Percentiles rank a stretch among this genome's conserved stretches.
Conservation (phyloP, 2,329 filamentous ascomycete genomes). For the Claviceps sp. region DNA sequence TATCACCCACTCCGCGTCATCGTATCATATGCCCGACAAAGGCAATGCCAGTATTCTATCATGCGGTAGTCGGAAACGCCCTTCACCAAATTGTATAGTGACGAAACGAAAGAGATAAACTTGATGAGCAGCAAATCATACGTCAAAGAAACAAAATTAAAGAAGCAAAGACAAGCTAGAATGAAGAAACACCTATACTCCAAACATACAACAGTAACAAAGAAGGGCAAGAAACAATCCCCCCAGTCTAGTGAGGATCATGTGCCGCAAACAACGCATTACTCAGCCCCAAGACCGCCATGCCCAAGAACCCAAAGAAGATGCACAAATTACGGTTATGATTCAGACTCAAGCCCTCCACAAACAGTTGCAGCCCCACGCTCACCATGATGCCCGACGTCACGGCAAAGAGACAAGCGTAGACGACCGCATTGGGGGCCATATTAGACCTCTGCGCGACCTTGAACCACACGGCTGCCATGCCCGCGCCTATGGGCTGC, state of each 20-base stretch:
- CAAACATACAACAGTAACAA: neutral
- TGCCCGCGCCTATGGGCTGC: constrained; percentile 72
- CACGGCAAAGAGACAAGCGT: constrained; percentile 72
- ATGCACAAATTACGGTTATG: constrained; percentile 68
- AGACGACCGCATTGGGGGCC: constrained; percentile 42
- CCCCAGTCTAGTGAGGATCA: constrained; percentile 8
- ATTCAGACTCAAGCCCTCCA: constrained; percentile 71
- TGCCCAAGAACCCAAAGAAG: constrained; percentile 69
- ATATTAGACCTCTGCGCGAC: constrained; percentile 42
- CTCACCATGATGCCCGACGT: constrained; percentile 94
- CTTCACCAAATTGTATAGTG: too few species aligned
- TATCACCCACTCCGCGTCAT: too few species aligned
- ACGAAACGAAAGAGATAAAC: too few species aligned
- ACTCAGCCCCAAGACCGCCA: constrained; percentile 75
- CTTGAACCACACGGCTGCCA: constrained; percentile 79
- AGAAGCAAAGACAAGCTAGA: neutral
- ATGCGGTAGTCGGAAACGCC: too few species aligned
- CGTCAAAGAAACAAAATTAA: neutral
- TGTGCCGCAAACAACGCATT: constrained; percentile 62
- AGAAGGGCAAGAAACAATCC: neutral
- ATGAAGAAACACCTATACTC: neutral
- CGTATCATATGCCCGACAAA: too few species aligned
- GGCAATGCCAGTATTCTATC: too few species aligned
- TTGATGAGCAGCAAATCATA: too few species aligned
- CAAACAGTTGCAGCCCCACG: constrained; percentile 79